These are phyloP conservation scores for Antitrichia curtipendula DNA, from an alignment of 225 moss, liverwort and hornwort species.

Conservation along the genomic window DNA sequence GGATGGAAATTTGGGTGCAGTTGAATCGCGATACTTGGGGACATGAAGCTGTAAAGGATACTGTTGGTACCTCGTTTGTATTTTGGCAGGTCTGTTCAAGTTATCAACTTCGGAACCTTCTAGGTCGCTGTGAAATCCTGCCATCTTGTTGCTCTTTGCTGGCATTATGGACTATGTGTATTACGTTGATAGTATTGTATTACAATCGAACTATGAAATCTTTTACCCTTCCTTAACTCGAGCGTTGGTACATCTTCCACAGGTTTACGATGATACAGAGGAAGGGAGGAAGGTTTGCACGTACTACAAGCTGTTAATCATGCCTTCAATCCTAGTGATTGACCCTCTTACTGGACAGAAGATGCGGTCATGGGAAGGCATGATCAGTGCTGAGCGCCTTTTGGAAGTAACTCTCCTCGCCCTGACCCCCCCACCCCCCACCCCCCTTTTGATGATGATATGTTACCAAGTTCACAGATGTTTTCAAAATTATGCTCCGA, in stretches of 20 bases:
- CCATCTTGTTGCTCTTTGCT: background rate
- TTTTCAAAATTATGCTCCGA: background rate
- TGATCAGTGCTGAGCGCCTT: slow-evolving; percentile 85
- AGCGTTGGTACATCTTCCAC: background rate
- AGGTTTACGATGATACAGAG: slow-evolving; percentile 86
- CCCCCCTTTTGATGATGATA: background rate
- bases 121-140: background rate
- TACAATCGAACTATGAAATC: background rate
- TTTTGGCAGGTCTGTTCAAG: slow-evolving; percentile 87
- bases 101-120: background rate
- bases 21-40: slow-evolving; percentile 98
- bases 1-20: slow-evolving; percentile 34
- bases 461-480: background rate
- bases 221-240: background rate
- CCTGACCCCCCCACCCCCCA: background rate
- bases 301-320: slow-evolving; percentile 70
- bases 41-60: slow-evolving; percentile 99
- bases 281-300: slow-evolving; percentile 98
- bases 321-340: slow-evolving; percentile 88
- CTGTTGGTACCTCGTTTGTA: slow-evolving; percentile 90
- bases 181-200: background rate
- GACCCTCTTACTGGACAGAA: slow-evolving; percentile 96
- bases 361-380: slow-evolving; percentile 98
- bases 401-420: slow-evolving; percentile 51
- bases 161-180: background rate